Conservation (phyloP, 1,284 basidiomycete genomes). For the Malassezia psittaci region DNA sequence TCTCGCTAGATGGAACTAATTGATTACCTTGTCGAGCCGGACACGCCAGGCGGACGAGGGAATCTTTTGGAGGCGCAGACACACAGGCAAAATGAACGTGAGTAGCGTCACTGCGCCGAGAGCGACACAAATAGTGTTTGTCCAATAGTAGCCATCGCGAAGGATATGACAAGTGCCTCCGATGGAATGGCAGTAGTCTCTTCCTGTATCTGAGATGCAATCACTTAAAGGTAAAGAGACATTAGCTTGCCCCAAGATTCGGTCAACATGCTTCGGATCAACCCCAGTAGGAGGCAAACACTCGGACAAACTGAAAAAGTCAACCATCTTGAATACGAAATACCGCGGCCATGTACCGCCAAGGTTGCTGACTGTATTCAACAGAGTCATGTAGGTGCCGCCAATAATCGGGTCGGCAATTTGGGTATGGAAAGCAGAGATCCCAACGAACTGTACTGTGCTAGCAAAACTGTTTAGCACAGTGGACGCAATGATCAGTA, state of each 20-base stretch:
- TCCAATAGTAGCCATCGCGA: conserved; percentile 83
- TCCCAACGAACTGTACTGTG: conserved; percentile 95
- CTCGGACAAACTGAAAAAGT: conserved; percentile 33
- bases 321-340: conserved; percentile 66
- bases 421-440: conserved; percentile 93
- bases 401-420: conserved; percentile 95
- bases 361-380: conserved; percentile 93
- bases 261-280: conserved; percentile 7
- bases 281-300: conserved; percentile 24
- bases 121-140: conserved; percentile 66
- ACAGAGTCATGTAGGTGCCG: conserved; percentile 56
- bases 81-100: conserved; percentile 71
- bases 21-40: neutral
- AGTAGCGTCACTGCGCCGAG: conserved; percentile 65
- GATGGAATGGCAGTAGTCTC: conserved; percentile 63
- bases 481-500: conserved; percentile 66
- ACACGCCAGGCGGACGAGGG: conserved; percentile 35
- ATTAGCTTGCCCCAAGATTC: conserved; percentile 11
- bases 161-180: conserved; percentile 72
- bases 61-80: conserved; percentile 63
- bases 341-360: conserved; percentile 96
- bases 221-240: conserved; percentile 17
- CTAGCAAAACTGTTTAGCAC: conserved; percentile 78
- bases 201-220: conserved; percentile 54
- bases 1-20: too few species aligned